These are phyloP conservation scores for Sclerotinia subarctica DNA, from an alignment of 2,329 filamentous ascomycete species.

Conservation along the genomic window DNA sequence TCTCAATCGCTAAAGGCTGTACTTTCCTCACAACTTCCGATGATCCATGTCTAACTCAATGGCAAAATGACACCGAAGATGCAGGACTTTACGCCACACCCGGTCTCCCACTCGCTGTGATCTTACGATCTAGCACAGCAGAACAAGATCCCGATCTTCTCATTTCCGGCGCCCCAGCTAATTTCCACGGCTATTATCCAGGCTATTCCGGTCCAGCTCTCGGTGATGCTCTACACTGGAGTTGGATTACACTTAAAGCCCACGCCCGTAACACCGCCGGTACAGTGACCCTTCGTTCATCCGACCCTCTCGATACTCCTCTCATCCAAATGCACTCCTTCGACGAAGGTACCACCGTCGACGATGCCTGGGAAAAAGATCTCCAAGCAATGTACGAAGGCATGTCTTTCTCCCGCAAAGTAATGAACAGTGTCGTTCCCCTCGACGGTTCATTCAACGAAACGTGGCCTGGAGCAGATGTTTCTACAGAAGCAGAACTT, in stretches of 20 bases:
- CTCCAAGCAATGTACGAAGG: constrained; percentile 25
- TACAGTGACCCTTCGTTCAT: constrained; percentile 56
- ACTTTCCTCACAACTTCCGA: constrained; percentile 38
- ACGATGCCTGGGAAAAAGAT: constrained; percentile 21
- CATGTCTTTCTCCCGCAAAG: constrained; percentile 21
- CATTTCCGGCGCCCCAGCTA: not conserved
- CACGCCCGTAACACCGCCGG: constrained; percentile 61
- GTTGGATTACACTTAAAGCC: constrained; percentile 44
- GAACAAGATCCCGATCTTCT: constrained; percentile 26
- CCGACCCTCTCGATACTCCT: constrained; percentile 62
- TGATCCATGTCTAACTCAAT: constrained; percentile 41
- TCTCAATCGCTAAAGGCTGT: constrained; percentile 40
- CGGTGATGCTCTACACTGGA: constrained; percentile 35
- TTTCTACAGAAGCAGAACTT: constrained; percentile 40
- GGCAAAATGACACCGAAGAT: constrained; percentile 23
- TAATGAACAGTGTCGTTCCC: constrained; percentile 44
- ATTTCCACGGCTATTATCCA: constrained; percentile 36
- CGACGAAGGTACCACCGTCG: constrained; percentile 25
- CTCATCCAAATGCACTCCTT: constrained; percentile 62
- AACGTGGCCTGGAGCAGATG: constrained; percentile 43
- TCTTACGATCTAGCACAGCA: constrained; percentile 27
- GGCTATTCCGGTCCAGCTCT: constrained; percentile 45
- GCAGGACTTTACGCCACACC: constrained; percentile 44
- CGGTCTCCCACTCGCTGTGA: constrained; percentile 42
- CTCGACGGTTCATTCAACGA: constrained; percentile 43